phyloP scores from a whole-genome alignment of 108 stramenopile genomes.

The Mayamaea pseudoterrestris region DNA sequence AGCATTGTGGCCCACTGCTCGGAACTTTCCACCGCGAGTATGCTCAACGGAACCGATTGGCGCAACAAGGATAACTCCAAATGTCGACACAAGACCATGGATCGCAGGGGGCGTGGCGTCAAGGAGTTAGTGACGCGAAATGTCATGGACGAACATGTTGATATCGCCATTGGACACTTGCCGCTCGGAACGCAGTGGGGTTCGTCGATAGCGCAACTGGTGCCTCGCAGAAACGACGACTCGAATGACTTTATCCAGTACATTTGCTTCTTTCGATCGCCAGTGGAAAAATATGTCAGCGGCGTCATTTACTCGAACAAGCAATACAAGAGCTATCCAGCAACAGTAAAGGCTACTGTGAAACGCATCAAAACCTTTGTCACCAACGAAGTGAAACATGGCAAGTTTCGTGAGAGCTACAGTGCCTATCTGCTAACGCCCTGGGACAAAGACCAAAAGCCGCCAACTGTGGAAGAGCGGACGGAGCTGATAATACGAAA shows the following conservation, averaged over 20 bases:
- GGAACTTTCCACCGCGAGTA: constrained; percentile 1
- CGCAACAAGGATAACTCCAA: no score
- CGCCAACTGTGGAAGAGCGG: constrained; percentile 7
- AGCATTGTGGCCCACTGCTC: constrained; percentile 9
- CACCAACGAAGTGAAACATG: background rate
- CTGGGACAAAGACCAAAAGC: constrained; percentile 10
- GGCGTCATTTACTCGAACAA: constrained; percentile 18
- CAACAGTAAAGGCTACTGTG: constrained; percentile 4
- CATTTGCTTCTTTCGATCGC: constrained; percentile 34
- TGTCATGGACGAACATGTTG: constrained; percentile 18
- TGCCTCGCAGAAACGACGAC: background rate
- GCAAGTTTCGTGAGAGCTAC: constrained; percentile 17
- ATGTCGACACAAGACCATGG: no score
- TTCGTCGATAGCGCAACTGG: constrained; percentile 6
- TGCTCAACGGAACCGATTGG: no score
- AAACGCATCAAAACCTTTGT: constrained; percentile 12
- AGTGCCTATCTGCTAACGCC: constrained; percentile 33
- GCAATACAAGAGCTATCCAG: constrained; percentile 3
- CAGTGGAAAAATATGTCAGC: constrained; percentile 28
- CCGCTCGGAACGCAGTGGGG: constrained; percentile 19
- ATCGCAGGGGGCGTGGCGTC: background rate
- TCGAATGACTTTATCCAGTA: constrained; percentile 17
- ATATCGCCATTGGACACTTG: constrained; percentile 37
- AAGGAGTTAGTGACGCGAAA: no score
- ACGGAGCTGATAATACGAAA: constrained; percentile 16